Percentiles rank a stretch among this genome's conserved stretches.
These are phyloP conservation scores for Termitomyces titanicus DNA, from an alignment of 768 basidiomycete genomes.

Conservation along the genomic window DNA sequence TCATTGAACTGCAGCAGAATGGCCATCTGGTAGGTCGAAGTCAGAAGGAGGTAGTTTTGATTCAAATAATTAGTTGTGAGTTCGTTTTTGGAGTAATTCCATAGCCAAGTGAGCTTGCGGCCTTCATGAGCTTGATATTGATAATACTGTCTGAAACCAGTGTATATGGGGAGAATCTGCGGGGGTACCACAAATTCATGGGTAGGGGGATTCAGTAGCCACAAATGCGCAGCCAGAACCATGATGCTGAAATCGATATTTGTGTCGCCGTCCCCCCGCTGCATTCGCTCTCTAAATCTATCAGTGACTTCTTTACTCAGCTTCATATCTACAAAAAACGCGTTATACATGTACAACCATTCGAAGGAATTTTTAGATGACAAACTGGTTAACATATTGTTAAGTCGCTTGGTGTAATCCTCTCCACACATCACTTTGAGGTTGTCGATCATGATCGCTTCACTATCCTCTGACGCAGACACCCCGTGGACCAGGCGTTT, in stretches of 20 bases:
- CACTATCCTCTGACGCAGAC: conserved; percentile 93
- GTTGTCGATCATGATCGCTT: conserved; percentile 97
- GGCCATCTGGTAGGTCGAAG: conserved; percentile 92
- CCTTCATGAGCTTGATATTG: conserved; percentile 84
- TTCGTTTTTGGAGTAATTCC: conserved; percentile 98
- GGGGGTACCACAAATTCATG: conserved; percentile 88
- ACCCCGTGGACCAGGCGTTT: conserved; percentile 89
- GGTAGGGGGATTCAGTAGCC: conserved; percentile 83
- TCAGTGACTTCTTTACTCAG: conserved; percentile 94
- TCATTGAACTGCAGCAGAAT: conserved; percentile 94
- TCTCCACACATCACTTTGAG: conserved; percentile 95
- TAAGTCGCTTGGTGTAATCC: conserved; percentile 94
- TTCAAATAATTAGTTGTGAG: conserved; percentile 88
- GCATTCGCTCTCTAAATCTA: conserved; percentile 91
- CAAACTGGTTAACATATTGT: conserved; percentile 94
- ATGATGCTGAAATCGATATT: conserved; percentile 90
- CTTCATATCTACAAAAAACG: conserved; percentile 68
- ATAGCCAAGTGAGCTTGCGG: conserved; percentile 95
- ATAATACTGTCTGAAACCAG: conserved; percentile 91
- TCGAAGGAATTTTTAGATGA: background rate
- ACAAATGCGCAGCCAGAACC: conserved; percentile 94
- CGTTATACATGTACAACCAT: background rate
- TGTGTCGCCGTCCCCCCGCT: conserved; percentile 79
- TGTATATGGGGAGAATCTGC: conserved; percentile 84
- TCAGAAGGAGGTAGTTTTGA: conserved; percentile 96